Conservation (phyloP, 768 basidiomycete genomes). For the Lactarius hatsudake region DNA sequence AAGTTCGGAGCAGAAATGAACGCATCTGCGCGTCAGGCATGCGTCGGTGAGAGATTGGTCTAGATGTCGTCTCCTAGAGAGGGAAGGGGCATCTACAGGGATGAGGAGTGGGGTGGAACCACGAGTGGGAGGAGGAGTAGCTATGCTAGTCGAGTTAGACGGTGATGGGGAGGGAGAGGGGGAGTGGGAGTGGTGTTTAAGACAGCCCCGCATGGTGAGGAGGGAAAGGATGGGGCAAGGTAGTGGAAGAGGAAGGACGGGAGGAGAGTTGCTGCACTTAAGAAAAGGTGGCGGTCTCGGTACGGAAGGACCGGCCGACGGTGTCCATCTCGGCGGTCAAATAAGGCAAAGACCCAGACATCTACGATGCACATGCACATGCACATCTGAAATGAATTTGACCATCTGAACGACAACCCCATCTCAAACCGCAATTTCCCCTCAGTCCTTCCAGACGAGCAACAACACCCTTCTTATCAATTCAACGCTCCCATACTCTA, state of each 20-base stretch:
- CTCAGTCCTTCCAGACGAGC: not conserved
- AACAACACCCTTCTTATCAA: not conserved
- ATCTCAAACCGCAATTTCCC: constrained; percentile 5
- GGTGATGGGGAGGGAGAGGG: constrained; percentile 7
- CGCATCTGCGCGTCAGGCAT: constrained; percentile 46
- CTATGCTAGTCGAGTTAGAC: constrained; percentile 12
- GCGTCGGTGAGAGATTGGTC: constrained; percentile 9
- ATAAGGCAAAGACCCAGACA: not conserved
- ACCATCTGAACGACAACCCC: not conserved
- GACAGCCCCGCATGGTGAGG: constrained; percentile 25
- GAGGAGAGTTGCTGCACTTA: not conserved
- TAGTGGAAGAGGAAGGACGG: not conserved
- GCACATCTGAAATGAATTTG: not conserved
- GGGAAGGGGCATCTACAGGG: constrained; percentile 15
- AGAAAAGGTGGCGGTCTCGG: not conserved
- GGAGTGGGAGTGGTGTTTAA: constrained; percentile 11
- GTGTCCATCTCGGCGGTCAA: not conserved
- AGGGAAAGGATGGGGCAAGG: not conserved
- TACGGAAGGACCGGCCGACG: constrained; percentile 1
- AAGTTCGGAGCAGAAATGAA: constrained; percentile 55
- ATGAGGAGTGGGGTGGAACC: constrained; percentile 20
- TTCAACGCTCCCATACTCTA: not conserved
- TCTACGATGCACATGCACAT: not conserved
- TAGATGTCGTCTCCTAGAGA: constrained; percentile 2
- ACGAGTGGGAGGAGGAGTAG: constrained; percentile 24